A percentile compares a stretch with the other conserved stretches of the same genome.
These are phyloP conservation scores for Saccharomycopsis amapae DNA, from an alignment of 805 yeast genomes.

Conservation along the genomic window DNA sequence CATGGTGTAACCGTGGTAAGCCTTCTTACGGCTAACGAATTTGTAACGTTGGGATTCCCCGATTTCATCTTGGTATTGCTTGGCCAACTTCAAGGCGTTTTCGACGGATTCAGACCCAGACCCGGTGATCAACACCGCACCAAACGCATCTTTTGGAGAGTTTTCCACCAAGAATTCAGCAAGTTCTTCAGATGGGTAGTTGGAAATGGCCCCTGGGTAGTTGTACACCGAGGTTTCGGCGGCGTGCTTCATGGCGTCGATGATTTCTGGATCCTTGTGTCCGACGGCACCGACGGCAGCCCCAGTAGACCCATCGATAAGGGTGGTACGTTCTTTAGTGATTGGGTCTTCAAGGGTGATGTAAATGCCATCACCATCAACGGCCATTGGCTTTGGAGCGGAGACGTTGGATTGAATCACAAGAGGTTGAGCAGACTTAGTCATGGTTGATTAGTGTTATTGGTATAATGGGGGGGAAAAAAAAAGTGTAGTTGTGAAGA, in stretches of 20 bases:
- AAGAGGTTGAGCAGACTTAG: conserved; percentile 24
- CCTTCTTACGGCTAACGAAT: conserved; percentile 38
- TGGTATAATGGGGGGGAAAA: too few relatives aligned
- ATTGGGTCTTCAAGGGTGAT: conserved; percentile 33
- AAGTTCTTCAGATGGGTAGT: conserved; percentile 35
- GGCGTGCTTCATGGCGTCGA: conserved; percentile 34
- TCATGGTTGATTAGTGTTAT: conserved; percentile 22
- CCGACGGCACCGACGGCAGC: conserved; percentile 48
- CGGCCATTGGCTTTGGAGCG: conserved; percentile 29
- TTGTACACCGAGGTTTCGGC: conserved; percentile 33
- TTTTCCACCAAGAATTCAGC: conserved; percentile 37
- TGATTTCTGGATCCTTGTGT: conserved; percentile 36
- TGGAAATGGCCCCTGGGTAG: conserved; percentile 29
- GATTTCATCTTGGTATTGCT: conserved; percentile 38
- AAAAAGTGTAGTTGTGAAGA: too few relatives aligned
- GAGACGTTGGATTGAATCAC: conserved; percentile 30
- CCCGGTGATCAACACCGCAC: conserved; percentile 40
- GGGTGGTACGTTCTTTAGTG: conserved; percentile 29
- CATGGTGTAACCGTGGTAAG: conserved; percentile 44
- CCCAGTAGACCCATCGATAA: conserved; percentile 41
- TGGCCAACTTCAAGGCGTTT: conserved; percentile 52
- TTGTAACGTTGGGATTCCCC: conserved; percentile 38
- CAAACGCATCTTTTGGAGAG: conserved; percentile 39
- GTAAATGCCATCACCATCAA: conserved; percentile 34
- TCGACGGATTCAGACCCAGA: conserved; percentile 65